These are phyloP conservation scores for Begonia peltatifolia DNA, from an alignment of 306 rosid genomes.

Conservation along the genomic window DNA sequence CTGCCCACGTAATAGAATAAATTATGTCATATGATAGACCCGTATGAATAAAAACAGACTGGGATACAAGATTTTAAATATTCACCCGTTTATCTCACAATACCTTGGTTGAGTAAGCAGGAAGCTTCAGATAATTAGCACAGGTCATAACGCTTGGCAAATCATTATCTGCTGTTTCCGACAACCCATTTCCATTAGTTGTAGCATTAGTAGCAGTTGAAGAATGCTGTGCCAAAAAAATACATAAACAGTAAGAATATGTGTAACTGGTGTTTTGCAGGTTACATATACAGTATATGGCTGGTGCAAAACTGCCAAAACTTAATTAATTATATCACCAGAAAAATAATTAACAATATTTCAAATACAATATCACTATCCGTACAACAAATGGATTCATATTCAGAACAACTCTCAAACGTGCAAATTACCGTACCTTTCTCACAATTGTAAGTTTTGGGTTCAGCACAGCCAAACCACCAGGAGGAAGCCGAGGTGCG, in stretches of 20 bases:
- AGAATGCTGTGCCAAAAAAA: slow-evolving; percentile 52
- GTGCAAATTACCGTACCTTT: slow-evolving; percentile 39
- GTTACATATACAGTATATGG: neutral
- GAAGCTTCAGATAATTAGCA: slow-evolving; percentile 97
- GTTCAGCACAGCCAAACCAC: slow-evolving; percentile 85
- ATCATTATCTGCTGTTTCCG: slow-evolving; percentile 86
- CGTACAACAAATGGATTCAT: neutral
- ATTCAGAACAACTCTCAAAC: no score
- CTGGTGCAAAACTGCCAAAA: no score
- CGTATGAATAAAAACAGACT: no score
- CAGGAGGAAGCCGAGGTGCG: slow-evolving; percentile 94
- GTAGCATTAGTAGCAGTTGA: slow-evolving; percentile 45
- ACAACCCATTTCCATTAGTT: slow-evolving; percentile 56
- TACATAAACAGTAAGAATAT: neutral
- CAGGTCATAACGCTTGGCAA: slow-evolving; percentile 99
- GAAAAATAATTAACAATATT: neutral
- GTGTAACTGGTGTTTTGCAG: neutral
- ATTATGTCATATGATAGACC: neutral
- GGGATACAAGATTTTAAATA: neutral
- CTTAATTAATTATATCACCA: no score
- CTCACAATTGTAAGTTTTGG: slow-evolving; percentile 94
- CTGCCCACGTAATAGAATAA: slow-evolving; percentile 23
- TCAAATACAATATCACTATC: neutral
- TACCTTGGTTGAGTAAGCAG: slow-evolving; percentile 99
- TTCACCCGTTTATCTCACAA: neutral